These are phyloP conservation scores for Amorphotheca resinae DNA, from an alignment of 495 filamentous ascomycete genomes.

Conservation along the genomic window DNA sequence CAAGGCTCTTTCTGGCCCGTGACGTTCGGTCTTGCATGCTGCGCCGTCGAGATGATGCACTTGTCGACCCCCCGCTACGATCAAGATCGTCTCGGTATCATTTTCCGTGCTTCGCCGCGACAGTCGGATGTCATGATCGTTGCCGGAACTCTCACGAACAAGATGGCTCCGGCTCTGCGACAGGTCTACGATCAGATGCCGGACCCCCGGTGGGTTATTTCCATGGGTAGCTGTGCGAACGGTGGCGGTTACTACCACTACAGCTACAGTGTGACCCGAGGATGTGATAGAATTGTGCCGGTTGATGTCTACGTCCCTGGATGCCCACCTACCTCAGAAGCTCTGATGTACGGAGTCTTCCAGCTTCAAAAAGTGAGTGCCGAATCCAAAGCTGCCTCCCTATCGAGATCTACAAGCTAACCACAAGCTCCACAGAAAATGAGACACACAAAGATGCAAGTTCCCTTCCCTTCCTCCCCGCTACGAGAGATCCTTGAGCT, in stretches of 20 bases:
- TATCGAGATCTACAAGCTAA: conserved; percentile 3
- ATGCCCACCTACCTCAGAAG: conserved; percentile 81
- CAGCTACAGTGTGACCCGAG: conserved; percentile 76
- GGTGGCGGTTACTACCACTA: conserved; percentile 94
- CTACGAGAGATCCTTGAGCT: not conserved
- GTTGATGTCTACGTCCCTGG: conserved; percentile 91
- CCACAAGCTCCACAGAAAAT: conserved; percentile 27
- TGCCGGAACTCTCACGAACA: conserved; percentile 90
- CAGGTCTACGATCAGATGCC: conserved; percentile 99
- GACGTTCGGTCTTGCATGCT: conserved; percentile 96
- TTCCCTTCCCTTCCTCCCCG: conserved; percentile 1
- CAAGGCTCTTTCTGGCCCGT: conserved; percentile 93
- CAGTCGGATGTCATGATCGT: conserved; percentile 99
- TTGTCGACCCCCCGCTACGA: conserved; percentile 92
- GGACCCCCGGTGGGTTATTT: conserved; percentile 84
- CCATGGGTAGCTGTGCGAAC: conserved; percentile 86
- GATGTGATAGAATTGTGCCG: conserved; percentile 81
- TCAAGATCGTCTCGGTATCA: conserved; percentile 90
- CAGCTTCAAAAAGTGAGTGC: not conserved
- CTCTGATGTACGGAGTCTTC: conserved; percentile 53
- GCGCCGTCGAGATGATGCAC: conserved; percentile 98
- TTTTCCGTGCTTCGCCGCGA: conserved; percentile 89
- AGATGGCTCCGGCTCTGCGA: conserved; percentile 90
- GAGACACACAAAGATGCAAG: conserved; percentile 55
- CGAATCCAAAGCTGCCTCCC: too few relatives aligned